phyloP scores from a whole-genome alignment of 371 early-diverging fungal genomes.

The Batkoa obscura region DNA sequence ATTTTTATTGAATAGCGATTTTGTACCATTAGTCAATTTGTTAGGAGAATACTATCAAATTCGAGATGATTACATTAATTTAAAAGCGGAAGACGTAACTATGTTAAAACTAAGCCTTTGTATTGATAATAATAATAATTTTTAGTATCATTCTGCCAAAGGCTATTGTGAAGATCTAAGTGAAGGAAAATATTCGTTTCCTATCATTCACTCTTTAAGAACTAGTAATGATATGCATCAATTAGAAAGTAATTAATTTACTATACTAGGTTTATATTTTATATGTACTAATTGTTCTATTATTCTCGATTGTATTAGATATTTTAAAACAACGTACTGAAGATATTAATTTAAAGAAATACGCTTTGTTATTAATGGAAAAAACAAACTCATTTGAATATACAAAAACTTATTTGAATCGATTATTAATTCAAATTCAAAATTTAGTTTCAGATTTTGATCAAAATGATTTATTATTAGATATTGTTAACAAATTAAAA shows the following conservation, averaged over 20 bases:
- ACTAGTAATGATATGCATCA: conserved; percentile 36
- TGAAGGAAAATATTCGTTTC: conserved; percentile 95
- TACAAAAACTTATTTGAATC: neutral
- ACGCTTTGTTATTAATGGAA: conserved; percentile 63
- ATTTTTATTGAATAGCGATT: conserved; percentile 25
- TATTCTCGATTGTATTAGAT: conserved; percentile 14
- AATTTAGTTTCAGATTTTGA: neutral
- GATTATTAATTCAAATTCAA: neutral
- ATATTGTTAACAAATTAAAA: neutral
- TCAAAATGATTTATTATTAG: neutral
- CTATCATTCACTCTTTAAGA: conserved; percentile 72
- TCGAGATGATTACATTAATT: conserved; percentile 88
- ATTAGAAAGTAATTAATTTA: conserved; percentile 26
- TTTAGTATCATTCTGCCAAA: conserved; percentile 63
- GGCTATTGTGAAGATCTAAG: conserved; percentile 95
- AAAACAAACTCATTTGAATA: conserved; percentile 1
- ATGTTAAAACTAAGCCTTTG: neutral
- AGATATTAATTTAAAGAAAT: conserved; percentile 62
- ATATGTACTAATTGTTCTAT: too few relatives aligned
- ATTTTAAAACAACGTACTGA: conserved; percentile 73
- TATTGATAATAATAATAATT: neutral
- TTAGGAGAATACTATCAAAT: conserved; percentile 89
- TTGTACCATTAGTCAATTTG: conserved; percentile 56
- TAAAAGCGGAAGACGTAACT: conserved; percentile 53
- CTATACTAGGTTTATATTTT: too few relatives aligned